Evolutionary conservation across 169 alveolate genomes (phyloP).

Genomic region (Plasmodium sp.): DNA sequence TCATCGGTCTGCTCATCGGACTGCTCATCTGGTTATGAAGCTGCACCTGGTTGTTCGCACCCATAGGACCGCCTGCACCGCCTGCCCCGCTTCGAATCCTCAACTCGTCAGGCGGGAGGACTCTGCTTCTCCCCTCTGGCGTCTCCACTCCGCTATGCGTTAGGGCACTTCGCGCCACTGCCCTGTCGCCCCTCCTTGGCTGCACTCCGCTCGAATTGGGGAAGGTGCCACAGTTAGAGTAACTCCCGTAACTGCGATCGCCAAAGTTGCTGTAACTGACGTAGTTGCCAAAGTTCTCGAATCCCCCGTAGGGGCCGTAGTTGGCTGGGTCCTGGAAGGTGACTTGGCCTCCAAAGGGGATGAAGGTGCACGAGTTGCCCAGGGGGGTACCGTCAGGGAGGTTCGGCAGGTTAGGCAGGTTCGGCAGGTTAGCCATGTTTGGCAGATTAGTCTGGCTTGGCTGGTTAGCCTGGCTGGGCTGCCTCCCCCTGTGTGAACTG

Average conservation of each 20-base stretch:
- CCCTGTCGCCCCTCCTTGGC: not conserved
- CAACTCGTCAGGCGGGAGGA: not conserved
- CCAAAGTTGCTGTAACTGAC: not conserved
- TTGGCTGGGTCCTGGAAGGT: not conserved
- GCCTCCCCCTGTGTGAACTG: not conserved
- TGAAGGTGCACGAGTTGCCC: not conserved
- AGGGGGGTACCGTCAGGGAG: not conserved
- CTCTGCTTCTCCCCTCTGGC: not conserved
- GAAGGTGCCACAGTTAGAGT: not conserved
- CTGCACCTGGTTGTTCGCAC: not conserved
- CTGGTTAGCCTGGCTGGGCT: not conserved
- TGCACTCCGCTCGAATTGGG: not conserved
- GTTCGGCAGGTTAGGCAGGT: not conserved
- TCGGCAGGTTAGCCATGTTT: no score
- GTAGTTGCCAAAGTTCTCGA: not conserved
- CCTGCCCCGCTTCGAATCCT: not conserved
- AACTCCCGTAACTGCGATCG: not conserved
- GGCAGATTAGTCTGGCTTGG: no score
- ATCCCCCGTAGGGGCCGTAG: not conserved
- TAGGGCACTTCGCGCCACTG: not conserved
- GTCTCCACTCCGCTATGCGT: not conserved
- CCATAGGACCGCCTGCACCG: not conserved
- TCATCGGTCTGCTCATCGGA: not conserved
- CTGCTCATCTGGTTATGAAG: not conserved
- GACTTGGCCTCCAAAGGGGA: not conserved